Evolutionary conservation across 805 yeast genomes (phyloP), one percentile per base, ranked within the genome.

Genomic region (Wickerhamiella brachini): DNA sequence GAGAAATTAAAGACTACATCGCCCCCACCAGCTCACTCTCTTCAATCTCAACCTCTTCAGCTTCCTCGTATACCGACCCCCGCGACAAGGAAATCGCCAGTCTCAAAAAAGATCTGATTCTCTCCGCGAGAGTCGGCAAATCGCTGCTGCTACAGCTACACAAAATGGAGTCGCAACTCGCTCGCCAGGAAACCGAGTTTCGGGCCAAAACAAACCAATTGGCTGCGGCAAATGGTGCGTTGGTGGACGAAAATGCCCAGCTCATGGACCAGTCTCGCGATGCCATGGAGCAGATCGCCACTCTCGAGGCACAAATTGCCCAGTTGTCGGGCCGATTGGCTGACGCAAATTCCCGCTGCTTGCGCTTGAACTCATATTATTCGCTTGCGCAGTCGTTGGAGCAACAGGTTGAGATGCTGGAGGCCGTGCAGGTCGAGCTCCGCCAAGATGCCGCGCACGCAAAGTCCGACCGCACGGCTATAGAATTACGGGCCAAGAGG

Each of bases 71-170:
- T 15, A 12, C 31, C 18, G 34, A 44, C 18, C 31, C 26, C 23
- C 56, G 52, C 29, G 49, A 51, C 49, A 54, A 47, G 34, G 54
- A 47, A 47, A 54, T 55, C 21, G 49, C 49, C 24, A 44, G 53
- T 13, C 56, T 58, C 29, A 57, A 56, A 45, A 57, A 50, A 43
- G 62, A 58, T 15, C 54, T 58, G 17, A 56, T 54, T 29, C 49
- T 57, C 7, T 60, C 62, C 10, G 60, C 62, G n/a, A 54, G 59
- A 37, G 60, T 52, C 9, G 62, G 62, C 12, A 56, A 53, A 48
- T 53, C 50, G 45, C 56, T 58, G 41, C 57, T 58, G 12, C 51
- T 51, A 52, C 59, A 57, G 44, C 29, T 58, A 44, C 56, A 53
- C 38, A 29, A 44, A n/a, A 51, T 56, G 49, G 59, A 57, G 45